Evolutionary conservation across 2,329 filamentous ascomycete species (phyloP).

Genomic region (Cercospora zeae-maydis): DNA sequence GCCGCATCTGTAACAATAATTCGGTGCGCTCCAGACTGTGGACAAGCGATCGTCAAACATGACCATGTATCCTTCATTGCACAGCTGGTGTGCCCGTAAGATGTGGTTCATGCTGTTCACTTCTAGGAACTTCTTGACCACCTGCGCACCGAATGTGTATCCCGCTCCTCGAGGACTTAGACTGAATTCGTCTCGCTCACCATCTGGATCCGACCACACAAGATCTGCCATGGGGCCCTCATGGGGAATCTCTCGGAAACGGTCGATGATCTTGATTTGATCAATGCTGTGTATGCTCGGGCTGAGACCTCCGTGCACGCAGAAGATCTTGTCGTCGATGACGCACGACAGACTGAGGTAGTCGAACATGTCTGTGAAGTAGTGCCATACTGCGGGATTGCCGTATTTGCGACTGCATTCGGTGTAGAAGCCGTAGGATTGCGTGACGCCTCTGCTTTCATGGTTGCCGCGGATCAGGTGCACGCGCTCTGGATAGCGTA

Average conservation of each 20-base stretch:
- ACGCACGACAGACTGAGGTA: slow-evolving; percentile 95
- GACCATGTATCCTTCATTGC: slow-evolving; percentile 96
- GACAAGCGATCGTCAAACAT: slow-evolving; percentile 91
- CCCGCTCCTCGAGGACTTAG: slow-evolving; percentile 89
- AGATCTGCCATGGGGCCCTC: slow-evolving; percentile 99
- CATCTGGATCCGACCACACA: slow-evolving; percentile 96
- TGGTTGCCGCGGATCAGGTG: slow-evolving; percentile 97
- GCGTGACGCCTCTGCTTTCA: slow-evolving; percentile 93
- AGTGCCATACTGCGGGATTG: slow-evolving; percentile 98
- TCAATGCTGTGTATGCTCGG: slow-evolving; percentile 92
- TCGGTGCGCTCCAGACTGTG: slow-evolving; percentile 97
- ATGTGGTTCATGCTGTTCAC: slow-evolving; percentile 99
- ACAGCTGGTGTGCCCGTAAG: slow-evolving; percentile 93
- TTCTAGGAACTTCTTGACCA: slow-evolving; percentile 95
- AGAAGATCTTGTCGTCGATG: slow-evolving; percentile 98
- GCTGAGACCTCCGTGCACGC: slow-evolving; percentile 78
- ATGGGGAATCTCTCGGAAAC: slow-evolving; percentile 96
- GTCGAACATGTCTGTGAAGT: slow-evolving; percentile 99
- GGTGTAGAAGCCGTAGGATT: slow-evolving; percentile 98
- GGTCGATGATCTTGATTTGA: slow-evolving; percentile 99
- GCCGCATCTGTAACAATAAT: slow-evolving; percentile 67
- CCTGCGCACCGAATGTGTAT: slow-evolving; percentile 95
- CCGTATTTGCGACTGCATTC: slow-evolving; percentile 98
- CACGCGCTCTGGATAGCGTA: slow-evolving; percentile 92
- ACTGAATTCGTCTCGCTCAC: slow-evolving; percentile 95